These are phyloP conservation scores for Acanthamoeba healyi DNA, from an alignment of 208 protist genomes.

Conservation along the genomic window DNA sequence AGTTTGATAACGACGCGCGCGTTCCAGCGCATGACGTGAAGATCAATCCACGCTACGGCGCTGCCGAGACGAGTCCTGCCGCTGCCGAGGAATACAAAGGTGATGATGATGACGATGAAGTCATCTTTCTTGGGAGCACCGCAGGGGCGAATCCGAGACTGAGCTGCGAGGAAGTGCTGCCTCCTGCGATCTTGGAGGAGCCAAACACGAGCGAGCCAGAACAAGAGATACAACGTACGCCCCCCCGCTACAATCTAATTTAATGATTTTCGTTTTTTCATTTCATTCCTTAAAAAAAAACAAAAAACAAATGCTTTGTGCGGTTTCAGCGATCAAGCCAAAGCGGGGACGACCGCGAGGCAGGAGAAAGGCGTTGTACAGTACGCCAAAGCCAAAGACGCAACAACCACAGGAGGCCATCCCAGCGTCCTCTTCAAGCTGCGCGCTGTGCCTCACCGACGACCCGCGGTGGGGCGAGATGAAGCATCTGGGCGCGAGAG, in stretches of 20 bases:
- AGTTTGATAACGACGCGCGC: too few relatives aligned
- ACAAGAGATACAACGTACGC: not conserved
- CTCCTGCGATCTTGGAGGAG: not conserved
- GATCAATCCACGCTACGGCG: too few relatives aligned
- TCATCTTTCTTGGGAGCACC: not conserved
- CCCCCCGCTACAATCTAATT: too few relatives aligned
- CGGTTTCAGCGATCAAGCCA: not conserved
- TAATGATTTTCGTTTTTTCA: not conserved
- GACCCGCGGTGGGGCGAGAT: not conserved
- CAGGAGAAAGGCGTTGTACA: not conserved
- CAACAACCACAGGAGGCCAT: not conserved
- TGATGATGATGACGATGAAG: not conserved
- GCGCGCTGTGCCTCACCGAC: not conserved
- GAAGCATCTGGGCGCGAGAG: not conserved
- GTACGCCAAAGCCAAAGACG: not conserved
- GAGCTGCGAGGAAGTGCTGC: constrained; percentile 13
- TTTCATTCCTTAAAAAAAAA: not conserved
- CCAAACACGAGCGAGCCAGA: not conserved
- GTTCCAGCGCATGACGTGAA: too few relatives aligned
- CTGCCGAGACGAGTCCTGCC: too few relatives aligned
- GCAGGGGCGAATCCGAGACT: not conserved
- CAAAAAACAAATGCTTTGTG: not conserved
- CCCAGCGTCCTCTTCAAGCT: not conserved
- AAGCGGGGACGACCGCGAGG: not conserved
- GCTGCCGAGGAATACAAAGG: too few relatives aligned